Evolutionary conservation across 1,284 basidiomycete species (phyloP).

Genomic region (Crocinoboletus sp.): DNA sequence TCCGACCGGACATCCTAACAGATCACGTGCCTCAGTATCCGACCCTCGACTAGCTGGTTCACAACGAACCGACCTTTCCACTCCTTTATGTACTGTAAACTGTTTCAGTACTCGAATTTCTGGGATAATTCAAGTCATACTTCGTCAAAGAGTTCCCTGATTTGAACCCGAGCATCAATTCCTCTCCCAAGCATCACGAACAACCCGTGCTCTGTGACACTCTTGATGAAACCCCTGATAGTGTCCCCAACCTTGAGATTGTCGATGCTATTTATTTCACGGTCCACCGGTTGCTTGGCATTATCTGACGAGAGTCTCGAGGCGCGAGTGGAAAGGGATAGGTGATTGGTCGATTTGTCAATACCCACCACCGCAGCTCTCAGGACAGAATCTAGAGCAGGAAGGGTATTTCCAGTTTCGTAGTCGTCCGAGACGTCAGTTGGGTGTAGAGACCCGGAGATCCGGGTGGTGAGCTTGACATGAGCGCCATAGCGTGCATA

Average conservation of each 20-base stretch:
- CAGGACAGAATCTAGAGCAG: constrained; percentile 61
- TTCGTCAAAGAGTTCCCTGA: constrained; percentile 89
- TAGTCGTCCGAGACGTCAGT: constrained; percentile 85
- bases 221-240: constrained; percentile 88
- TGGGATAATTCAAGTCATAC: constrained; percentile 36
- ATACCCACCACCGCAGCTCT: constrained; percentile 69
- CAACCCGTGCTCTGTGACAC: constrained; percentile 82
- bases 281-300: constrained; percentile 55
- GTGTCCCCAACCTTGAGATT: constrained; percentile 72
- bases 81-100: constrained; percentile 82
- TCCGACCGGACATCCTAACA: constrained; percentile 5
- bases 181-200: constrained; percentile 85
- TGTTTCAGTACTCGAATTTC: constrained; percentile 8
- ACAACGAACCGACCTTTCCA: constrained; percentile 84
- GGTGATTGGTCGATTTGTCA: constrained; percentile 54
- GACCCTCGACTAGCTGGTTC: constrained; percentile 85
- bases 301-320: constrained; percentile 60
- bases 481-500: constrained; percentile 67
- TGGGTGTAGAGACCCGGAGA: constrained; percentile 74
- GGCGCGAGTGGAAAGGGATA: constrained; percentile 75
- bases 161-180: constrained; percentile 89
- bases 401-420: constrained; percentile 53
- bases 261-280: constrained; percentile 58
- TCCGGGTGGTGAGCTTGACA: constrained; percentile 65
- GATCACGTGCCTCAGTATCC: constrained; percentile 63